These are phyloP conservation scores for Mallotus japonicus DNA, from an alignment of 441 rosid species.

Conservation along the genomic window DNA sequence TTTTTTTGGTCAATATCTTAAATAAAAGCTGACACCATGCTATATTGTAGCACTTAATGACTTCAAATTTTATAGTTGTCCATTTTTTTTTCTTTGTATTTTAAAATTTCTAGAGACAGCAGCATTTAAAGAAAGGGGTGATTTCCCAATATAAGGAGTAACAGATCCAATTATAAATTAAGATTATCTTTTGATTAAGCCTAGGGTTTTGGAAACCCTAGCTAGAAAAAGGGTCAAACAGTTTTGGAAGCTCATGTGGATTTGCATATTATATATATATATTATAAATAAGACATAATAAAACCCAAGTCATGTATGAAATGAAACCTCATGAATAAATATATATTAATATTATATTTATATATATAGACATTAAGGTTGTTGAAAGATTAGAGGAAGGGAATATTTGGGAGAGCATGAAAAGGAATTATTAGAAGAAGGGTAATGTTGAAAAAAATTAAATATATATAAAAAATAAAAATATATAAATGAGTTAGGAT, in stretches of 20 bases:
- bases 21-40: too few species aligned
- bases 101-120: neutral
- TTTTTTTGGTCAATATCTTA: too few species aligned
- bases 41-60: neutral
- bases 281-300: slow-evolving; percentile 14
- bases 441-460: slow-evolving; percentile 27
- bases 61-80: neutral
- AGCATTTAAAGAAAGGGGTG: slow-evolving; percentile 25
- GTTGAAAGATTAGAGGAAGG: slow-evolving; percentile 38
- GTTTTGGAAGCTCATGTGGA: neutral
- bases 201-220: slow-evolving; percentile 40
- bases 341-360: neutral
- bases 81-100: neutral
- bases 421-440: slow-evolving; percentile 46
- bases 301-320: slow-evolving; percentile 12
- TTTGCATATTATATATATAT: neutral
- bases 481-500: slow-evolving; percentile 23
- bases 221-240: slow-evolving; percentile 19
- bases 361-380: slow-evolving; percentile 25
- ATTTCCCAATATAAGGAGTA: slow-evolving; percentile 36
- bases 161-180: slow-evolving; percentile 27
- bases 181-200: slow-evolving; percentile 33
- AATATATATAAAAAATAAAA: too few species aligned
- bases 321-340: slow-evolving; percentile 22
- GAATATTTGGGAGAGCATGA: slow-evolving; percentile 66